Evolutionary conservation across 2,329 filamentous ascomycete genomes (phyloP), one percentile per base, ranked within the genome.

Genomic region (Alternaria viburni): DNA sequence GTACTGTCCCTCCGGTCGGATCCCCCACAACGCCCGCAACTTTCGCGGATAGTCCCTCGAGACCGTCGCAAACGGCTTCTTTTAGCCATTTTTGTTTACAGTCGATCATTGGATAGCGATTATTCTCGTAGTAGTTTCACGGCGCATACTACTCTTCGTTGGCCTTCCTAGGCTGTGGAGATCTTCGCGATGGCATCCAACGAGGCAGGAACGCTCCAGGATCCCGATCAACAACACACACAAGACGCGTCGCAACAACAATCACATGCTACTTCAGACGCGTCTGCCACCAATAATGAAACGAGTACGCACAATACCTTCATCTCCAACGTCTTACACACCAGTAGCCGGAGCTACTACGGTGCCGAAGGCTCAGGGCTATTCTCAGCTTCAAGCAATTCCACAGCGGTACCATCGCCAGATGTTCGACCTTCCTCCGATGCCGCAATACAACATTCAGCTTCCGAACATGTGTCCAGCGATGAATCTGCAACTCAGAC

Each of bases 131-230:
- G 28, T 25, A 54, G n/a, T 25, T 8, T 59, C 30, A 15, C 47
- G 4, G 46, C 43, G 19, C 11, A 5, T 13, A 47, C 28, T 44
- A 46, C 47, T 25, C 36, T 26, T 11, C 10, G 11, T 46, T 45
- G 15, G 21, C 54, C 43, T 23, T 28, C 12, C 17, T 57, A 26
- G 54, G 66, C 50, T 57, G 25, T 52, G 54, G 28, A n/a, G 59
- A 44, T 19, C 26, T 4, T 60, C 41, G 60, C 36, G 19, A 79
- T 79, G 77, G 66, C 69, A 54, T 71, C 68, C 23, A 74, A 79
- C 45, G 77, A 78, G 11, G 65, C 59, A 54, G 75, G 77, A 15
- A 80, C 77, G 50, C 75, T 78, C 15, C 70, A 67, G 19, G 70
- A 75, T n/a, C 43, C 64, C 17, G 66, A 56, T 52, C 64, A 69